Evolutionary conservation across 768 basidiomycete genomes (phyloP).

Genomic region (Podaxis sp.): DNA sequence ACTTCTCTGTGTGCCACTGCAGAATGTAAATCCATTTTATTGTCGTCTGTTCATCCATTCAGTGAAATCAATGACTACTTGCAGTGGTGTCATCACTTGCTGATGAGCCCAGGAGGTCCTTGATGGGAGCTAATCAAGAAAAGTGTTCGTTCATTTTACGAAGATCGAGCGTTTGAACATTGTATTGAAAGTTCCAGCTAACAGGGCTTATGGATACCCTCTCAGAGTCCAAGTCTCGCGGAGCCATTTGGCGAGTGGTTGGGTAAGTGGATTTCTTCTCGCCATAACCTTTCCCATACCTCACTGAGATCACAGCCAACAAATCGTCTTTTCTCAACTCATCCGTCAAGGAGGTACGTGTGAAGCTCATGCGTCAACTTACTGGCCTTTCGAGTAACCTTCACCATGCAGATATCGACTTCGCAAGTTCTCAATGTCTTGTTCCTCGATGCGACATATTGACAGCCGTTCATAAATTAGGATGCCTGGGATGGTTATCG

Average conservation of each 20-base stretch:
- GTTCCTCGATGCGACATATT: background rate
- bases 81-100: constrained; percentile 11
- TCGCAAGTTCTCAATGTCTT: background rate
- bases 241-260: constrained; percentile 54
- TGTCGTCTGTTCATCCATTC: background rate
- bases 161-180: background rate
- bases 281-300: background rate
- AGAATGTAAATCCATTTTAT: constrained; percentile 15
- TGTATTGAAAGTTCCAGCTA: background rate
- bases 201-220: constrained; percentile 49
- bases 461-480: constrained; percentile 28
- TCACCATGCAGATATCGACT: background rate
- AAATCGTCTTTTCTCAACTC: constrained; percentile 55
- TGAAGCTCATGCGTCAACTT: background rate
- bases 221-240: constrained; percentile 42
- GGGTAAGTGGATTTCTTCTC: constrained; percentile 32
- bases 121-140: constrained; percentile 58
- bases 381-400: background rate
- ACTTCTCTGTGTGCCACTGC: background rate
- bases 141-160: constrained; percentile 35
- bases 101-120: constrained; percentile 37
- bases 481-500: constrained; percentile 64
- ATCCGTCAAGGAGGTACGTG: constrained; percentile 17
- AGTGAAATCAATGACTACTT: background rate
- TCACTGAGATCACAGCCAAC: constrained; percentile 37